Evolutionary conservation across 2,329 filamentous ascomycete species (phyloP), one percentile per base, ranked within the genome.

Genomic region (Botryotinia narcissicola): DNA sequence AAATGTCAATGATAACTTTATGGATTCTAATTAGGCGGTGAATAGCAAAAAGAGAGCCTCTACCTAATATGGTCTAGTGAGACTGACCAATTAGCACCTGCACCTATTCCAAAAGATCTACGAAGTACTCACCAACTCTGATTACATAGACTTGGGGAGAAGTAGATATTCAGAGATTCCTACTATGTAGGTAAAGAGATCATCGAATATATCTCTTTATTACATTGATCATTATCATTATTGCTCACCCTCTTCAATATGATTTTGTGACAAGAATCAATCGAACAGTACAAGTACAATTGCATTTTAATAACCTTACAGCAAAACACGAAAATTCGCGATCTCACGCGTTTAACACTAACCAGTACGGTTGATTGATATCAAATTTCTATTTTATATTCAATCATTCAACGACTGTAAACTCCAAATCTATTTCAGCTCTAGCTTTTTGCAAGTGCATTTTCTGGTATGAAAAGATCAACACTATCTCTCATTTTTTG

Each of bases 241-340:
- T 51, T 37, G 1, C 9, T 66, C 35, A 7, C 16, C 10, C 44
- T 10, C 12, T 25, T 40, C 9, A 40, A 51, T 67, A 40, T 54
- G 46, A 37, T 67, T 29, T 14, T 54, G 18, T 51, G 64, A 35
- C 4, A 35, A 40, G 51, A 54, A 35, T 67, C 46, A 37, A 67
- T 29, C 37, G 64, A 67, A 54, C 32, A 67, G 46, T 64, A 46
- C 40, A 44, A 57, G n/a, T 32, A 32, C 46, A 25, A 42, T 32
- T 16, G 7, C 51, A 29, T 29, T 18, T 57, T 18, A 57, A 29
- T 8, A 32, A 8, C n/a, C 51, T 59, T 9, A 59, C 10, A 35
- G 14, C 16, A 68, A 40, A 29, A 48, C 62, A 48, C 71, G 62
- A 72, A 67, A 72, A 72, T 42, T 46, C 71, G 44, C 71, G 40